These are phyloP conservation scores for Apium graveolens DNA, from an alignment of 129 eudicot genomes.

Conservation along the genomic window DNA sequence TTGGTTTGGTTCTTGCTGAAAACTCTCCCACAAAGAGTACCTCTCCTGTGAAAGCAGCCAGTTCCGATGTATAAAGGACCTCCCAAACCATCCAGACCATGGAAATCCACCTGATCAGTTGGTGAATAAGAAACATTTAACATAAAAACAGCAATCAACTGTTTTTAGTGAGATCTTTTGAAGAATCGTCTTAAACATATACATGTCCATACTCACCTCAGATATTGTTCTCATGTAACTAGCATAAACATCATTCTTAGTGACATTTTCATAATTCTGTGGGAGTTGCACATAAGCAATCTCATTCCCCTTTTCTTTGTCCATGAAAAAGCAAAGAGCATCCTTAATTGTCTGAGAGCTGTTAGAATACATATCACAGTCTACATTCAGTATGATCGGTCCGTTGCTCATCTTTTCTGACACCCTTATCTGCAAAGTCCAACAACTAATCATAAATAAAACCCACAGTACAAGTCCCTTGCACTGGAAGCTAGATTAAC, in stretches of 20 bases:
- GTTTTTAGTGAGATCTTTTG: background rate
- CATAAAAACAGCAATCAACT: background rate
- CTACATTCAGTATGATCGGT: constrained; percentile 68
- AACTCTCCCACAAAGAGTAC: constrained; percentile 48
- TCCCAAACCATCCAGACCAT: constrained; percentile 68
- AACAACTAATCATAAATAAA: background rate
- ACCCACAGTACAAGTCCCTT: background rate
- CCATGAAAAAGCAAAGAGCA: constrained; percentile 94
- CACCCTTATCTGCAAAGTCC: constrained; percentile 62
- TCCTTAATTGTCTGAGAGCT: constrained; percentile 51
- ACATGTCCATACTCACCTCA: constrained; percentile 37
- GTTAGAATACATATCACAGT: constrained; percentile 93
- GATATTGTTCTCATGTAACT: constrained; percentile 23
- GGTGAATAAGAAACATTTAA: background rate
- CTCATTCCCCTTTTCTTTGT: constrained; percentile 63
- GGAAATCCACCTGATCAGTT: constrained; percentile 55
- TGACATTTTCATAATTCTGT: constrained; percentile 52
- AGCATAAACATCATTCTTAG: constrained; percentile 69
- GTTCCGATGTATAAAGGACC: constrained; percentile 78
- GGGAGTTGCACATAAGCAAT: constrained; percentile 82
- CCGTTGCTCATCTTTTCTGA: constrained; percentile 84
- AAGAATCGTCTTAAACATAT: background rate
- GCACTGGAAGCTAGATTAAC: background rate
- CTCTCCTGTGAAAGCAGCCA: constrained; percentile 83
- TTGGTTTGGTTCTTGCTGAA: constrained; percentile 18